These are phyloP conservation scores for Backusella morwellensis DNA, from an alignment of 192 early-diverging fungal species.

Conservation along the genomic window DNA sequence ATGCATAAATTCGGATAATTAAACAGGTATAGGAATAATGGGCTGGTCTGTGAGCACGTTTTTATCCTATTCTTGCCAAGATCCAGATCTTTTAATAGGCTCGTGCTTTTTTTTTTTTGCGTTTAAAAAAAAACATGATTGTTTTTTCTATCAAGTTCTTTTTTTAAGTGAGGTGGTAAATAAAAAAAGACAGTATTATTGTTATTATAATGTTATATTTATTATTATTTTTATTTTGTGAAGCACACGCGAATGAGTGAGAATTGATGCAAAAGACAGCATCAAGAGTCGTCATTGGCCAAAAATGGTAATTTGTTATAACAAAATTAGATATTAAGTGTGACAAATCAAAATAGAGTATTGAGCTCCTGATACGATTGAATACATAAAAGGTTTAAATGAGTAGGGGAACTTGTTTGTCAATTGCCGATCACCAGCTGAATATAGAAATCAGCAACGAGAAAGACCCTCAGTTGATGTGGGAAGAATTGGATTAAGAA, in stretches of 20 bases:
- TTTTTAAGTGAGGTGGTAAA: background rate
- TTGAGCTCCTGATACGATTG: background rate
- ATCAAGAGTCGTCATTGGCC: conserved; percentile 1
- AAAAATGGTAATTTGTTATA: background rate
- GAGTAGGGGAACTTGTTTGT: conserved; percentile 6
- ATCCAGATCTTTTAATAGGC: background rate
- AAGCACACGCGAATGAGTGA: conserved; percentile 4
- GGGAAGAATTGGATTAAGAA: background rate
- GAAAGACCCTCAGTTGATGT: background rate
- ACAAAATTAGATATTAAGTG: background rate
- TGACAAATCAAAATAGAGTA: background rate
- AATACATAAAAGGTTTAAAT: background rate
- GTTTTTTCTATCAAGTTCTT: background rate
- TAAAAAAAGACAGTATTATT: background rate
- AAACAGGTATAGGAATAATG: background rate
- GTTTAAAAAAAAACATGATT: background rate
- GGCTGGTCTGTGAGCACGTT: background rate
- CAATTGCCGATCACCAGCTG: background rate
- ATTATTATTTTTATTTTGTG: background rate
- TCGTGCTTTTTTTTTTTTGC: conserved; percentile 2
- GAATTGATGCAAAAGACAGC: conserved; percentile 6
- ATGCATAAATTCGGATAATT: conserved; percentile 9
- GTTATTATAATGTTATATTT: background rate
- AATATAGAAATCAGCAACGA: background rate
- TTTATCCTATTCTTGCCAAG: background rate